These are phyloP conservation scores for Marchantia paleacea DNA, from an alignment of 225 moss, liverwort and hornwort genomes.

Conservation along the genomic window DNA sequence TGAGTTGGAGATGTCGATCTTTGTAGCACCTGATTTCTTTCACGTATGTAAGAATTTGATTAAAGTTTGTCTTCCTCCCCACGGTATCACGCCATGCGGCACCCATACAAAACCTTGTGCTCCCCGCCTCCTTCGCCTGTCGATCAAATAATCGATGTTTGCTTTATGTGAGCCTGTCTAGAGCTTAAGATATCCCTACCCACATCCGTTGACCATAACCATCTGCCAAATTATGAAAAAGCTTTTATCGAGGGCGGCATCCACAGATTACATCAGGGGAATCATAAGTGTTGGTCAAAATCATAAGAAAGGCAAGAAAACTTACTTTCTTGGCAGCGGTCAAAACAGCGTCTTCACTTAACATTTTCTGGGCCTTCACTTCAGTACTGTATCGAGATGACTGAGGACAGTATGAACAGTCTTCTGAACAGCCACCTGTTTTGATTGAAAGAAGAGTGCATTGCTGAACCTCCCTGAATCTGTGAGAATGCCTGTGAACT, in stretches of 20 bases:
- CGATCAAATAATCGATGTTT: background rate
- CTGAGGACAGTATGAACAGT: constrained; percentile 96
- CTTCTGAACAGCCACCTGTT: constrained; percentile 97
- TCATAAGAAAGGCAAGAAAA: background rate
- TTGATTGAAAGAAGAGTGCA: constrained; percentile 97
- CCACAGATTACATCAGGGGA: background rate
- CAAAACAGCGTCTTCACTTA: constrained; percentile 72
- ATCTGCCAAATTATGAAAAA: background rate
- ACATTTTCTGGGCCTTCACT: constrained; percentile 84
- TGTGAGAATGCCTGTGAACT: constrained; percentile 90
- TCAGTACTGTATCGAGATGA: constrained; percentile 81
- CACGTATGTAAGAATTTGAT: constrained; percentile 85
- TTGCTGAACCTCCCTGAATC: constrained; percentile 95
- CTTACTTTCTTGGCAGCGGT: constrained; percentile 81
- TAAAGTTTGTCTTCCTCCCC: constrained; percentile 91
- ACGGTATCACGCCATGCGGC: constrained; percentile 99
- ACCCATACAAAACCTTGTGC: constrained; percentile 98
- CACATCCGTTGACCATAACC: background rate
- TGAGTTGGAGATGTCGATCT: background rate
- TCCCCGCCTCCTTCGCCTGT: constrained; percentile 89
- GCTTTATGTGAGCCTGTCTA: background rate
- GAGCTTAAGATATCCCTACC: background rate
- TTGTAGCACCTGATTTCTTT: constrained; percentile 73
- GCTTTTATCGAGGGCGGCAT: background rate
- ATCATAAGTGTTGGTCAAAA: background rate